Conservation (phyloP, 2,329 filamentous ascomycete species). For the Penicillium sp. region DNA sequence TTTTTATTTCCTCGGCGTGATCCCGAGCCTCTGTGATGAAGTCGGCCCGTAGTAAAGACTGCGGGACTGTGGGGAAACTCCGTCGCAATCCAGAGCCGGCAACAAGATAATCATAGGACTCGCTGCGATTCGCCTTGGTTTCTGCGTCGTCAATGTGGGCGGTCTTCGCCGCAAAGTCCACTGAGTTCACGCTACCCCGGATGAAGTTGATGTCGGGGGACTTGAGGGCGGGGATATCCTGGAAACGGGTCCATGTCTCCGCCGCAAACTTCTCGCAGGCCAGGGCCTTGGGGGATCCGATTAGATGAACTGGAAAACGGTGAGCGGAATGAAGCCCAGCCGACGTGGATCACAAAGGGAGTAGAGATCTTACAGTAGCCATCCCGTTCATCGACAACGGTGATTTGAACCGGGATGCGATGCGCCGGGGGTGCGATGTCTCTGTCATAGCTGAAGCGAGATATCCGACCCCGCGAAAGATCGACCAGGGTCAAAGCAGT, state of each 20-base stretch:
- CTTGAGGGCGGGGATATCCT: constrained; percentile 69
- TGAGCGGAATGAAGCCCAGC: not conserved
- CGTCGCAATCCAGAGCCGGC: constrained; percentile 71
- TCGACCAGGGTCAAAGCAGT: constrained; percentile 70
- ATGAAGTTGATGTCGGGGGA: constrained; percentile 65
- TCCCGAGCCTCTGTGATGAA: constrained; percentile 31
- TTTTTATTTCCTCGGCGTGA: constrained; percentile 43
- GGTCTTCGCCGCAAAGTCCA: constrained; percentile 65
- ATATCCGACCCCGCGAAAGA: constrained; percentile 59
- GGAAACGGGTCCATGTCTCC: constrained; percentile 72
- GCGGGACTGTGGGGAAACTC: constrained; percentile 74
- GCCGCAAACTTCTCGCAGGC: constrained; percentile 65
- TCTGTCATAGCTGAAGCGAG: constrained; percentile 48
- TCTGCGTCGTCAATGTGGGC: constrained; percentile 60
- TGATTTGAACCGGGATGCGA: constrained; percentile 67
- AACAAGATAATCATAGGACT: constrained; percentile 74
- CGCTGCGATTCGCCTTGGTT: constrained; percentile 46
- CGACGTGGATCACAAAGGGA: no score
- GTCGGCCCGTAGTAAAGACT: constrained; percentile 51
- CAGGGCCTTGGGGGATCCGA: constrained; percentile 74
- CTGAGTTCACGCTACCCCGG: constrained; percentile 65
- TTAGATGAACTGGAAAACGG: constrained; percentile 66
- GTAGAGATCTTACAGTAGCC: constrained; percentile 72
- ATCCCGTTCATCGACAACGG: constrained; percentile 77
- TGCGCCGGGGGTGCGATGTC: constrained; percentile 32